Conservation (phyloP, 2,329 filamentous ascomycete species). For the Drechslerella stenobrocha region DNA sequence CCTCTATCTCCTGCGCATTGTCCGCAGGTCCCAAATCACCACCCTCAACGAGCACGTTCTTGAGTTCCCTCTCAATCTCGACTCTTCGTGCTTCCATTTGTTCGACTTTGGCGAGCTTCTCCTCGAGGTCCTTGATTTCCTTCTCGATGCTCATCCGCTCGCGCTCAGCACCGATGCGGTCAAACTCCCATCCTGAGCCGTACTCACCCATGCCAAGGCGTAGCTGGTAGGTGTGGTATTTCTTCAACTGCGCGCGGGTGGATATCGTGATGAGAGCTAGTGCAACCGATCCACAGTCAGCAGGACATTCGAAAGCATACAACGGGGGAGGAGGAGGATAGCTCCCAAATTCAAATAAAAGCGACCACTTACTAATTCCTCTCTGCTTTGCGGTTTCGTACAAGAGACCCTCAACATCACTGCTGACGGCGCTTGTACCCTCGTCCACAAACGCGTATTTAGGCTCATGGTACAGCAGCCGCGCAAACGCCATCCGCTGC, state of each 20-base stretch:
- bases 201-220: constrained; percentile 77
- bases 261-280: constrained; percentile 92
- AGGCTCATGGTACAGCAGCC: constrained; percentile 91
- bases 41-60: constrained; percentile 64
- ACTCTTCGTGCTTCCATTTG: constrained; percentile 76
- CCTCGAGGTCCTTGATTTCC: constrained; percentile 80
- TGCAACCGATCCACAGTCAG: background rate
- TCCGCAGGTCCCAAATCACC: constrained; percentile 45
- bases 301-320: constrained; percentile 1
- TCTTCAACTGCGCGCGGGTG: constrained; percentile 88
- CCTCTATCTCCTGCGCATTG: constrained; percentile 14
- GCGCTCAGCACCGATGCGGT: constrained; percentile 87
- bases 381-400: constrained; percentile 92
- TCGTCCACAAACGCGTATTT: constrained; percentile 94
- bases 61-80: constrained; percentile 82
- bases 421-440: constrained; percentile 89
- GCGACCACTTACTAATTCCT: constrained; percentile 76
- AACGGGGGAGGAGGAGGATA: constrained; percentile 9
- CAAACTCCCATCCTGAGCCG: constrained; percentile 87
- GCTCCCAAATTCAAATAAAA: background rate
- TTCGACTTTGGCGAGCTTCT: constrained; percentile 77
- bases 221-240: constrained; percentile 91
- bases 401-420: constrained; percentile 87
- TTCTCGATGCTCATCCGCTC: constrained; percentile 93
- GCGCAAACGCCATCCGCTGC: constrained; percentile 87